A percentile compares a stretch with the other conserved stretches of the same genome.
These are phyloP conservation scores for Aspergillus sp. DNA, from an alignment of 2,329 filamentous ascomycete genomes.

Conservation along the genomic window DNA sequence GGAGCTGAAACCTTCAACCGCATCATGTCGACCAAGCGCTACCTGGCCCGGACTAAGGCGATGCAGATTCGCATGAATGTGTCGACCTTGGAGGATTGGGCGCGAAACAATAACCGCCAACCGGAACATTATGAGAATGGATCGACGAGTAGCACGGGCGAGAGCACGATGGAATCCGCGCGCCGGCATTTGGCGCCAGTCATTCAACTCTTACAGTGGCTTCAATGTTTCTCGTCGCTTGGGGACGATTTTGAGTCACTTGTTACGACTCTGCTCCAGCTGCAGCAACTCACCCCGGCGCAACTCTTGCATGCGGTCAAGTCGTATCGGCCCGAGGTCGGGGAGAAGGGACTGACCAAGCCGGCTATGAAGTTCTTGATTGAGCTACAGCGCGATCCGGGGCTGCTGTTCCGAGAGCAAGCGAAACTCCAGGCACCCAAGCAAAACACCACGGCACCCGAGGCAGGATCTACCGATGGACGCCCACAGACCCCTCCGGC, in stretches of 20 bases:
- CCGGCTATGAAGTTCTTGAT: conserved; percentile 83
- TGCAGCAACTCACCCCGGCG: conserved; percentile 79
- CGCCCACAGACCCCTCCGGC: conserved; percentile 33
- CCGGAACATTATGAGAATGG: conserved; percentile 95
- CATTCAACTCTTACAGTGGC: conserved; percentile 93
- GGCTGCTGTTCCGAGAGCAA: conserved; percentile 52
- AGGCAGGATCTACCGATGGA: conserved; percentile 18
- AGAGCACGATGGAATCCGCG: conserved; percentile 81
- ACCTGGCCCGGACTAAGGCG: conserved; percentile 91
- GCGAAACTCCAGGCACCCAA: conserved; percentile 34
- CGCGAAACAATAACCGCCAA: conserved; percentile 85
- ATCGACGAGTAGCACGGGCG: conserved; percentile 79
- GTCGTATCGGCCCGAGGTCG: conserved; percentile 91
- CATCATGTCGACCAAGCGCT: conserved; percentile 94
- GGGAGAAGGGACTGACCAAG: conserved; percentile 88
- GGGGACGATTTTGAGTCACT: conserved; percentile 88
- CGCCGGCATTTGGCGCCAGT: conserved; percentile 83
- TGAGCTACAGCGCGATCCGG: conserved; percentile 74
- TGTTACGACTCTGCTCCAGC: conserved; percentile 82
- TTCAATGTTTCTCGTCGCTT: conserved; percentile 95
- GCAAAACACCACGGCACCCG: conserved; percentile 21
- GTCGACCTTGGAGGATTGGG: conserved; percentile 94
- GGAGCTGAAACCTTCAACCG: conserved; percentile 96
- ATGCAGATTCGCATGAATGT: conserved; percentile 99
- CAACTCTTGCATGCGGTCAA: conserved; percentile 90